Evolutionary conservation across 2,329 filamentous ascomycete species (phyloP).

Genomic region (Aspergillus uvarum): DNA sequence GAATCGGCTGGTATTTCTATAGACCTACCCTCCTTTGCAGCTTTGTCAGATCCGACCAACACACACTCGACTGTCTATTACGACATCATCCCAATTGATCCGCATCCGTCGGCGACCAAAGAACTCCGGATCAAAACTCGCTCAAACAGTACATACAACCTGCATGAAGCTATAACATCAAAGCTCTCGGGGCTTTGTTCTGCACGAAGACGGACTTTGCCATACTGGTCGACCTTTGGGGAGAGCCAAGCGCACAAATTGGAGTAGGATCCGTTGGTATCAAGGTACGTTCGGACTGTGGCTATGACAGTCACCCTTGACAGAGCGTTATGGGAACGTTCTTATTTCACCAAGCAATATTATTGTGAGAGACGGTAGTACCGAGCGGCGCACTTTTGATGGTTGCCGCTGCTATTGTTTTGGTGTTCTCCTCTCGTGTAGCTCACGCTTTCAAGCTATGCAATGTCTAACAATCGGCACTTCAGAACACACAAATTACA

Average conservation of each 20-base stretch:
- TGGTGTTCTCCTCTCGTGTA: neutral
- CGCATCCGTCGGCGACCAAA: conserved; percentile 6
- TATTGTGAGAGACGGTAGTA: neutral
- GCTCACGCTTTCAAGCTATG: neutral
- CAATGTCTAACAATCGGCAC: conserved; percentile 1
- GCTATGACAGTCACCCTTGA: neutral
- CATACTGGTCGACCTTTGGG: neutral
- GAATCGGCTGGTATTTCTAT: neutral
- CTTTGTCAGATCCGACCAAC: neutral
- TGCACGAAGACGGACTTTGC: neutral
- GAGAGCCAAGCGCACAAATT: neutral
- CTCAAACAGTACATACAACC: neutral
- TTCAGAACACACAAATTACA: neutral
- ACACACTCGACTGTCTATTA: conserved; percentile 1
- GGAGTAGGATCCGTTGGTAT: neutral
- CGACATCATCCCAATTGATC: conserved; percentile 3
- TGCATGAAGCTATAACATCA: neutral
- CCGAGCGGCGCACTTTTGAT: neutral
- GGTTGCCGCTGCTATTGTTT: neutral
- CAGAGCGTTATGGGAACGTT: neutral
- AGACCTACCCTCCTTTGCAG: neutral
- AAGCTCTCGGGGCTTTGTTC: neutral
- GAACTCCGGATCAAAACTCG: neutral
- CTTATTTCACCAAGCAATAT: too few relatives aligned
- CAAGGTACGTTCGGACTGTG: conserved; percentile 1